phyloP scores from a whole-genome alignment of 2,329 filamentous ascomycete genomes.

The Pseudogymnoascus sp. region DNA sequence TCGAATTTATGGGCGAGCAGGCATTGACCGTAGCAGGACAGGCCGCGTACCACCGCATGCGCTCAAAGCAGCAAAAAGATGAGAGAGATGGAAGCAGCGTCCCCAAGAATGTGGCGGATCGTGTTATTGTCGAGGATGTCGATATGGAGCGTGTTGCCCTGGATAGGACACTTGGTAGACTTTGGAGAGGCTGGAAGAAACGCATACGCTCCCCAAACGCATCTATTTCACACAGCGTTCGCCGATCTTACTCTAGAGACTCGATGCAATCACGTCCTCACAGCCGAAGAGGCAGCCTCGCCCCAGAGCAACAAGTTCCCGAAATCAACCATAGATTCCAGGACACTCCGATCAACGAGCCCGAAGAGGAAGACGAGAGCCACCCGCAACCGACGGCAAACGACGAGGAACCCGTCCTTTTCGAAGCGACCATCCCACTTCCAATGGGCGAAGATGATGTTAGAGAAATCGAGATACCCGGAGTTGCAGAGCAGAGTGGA shows the following conservation, averaged over 20 bases:
- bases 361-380: slow-evolving; percentile 14
- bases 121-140: slow-evolving; percentile 76
- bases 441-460: slow-evolving; percentile 63
- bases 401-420: slow-evolving; percentile 21
- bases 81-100: slow-evolving; percentile 45
- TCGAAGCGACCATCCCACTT: slow-evolving; percentile 58
- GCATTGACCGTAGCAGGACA: slow-evolving; percentile 81
- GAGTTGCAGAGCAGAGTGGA: slow-evolving; percentile 56
- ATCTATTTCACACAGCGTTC: slow-evolving; percentile 37
- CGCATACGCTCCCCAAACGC: slow-evolving; percentile 56
- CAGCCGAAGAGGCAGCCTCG: slow-evolving; percentile 36
- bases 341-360: slow-evolving; percentile 24
- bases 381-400: slow-evolving; percentile 18
- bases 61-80: slow-evolving; percentile 52
- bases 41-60: slow-evolving; percentile 67
- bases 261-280: slow-evolving; percentile 32
- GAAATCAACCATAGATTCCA: slow-evolving; percentile 32
- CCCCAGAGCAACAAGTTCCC: slow-evolving; percentile 32
- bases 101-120: slow-evolving; percentile 49
- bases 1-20: slow-evolving; percentile 92
- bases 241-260: slow-evolving; percentile 44
- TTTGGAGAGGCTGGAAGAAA: slow-evolving; percentile 97
- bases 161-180: slow-evolving; percentile 76
- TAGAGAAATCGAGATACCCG: slow-evolving; percentile 74
- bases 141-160: slow-evolving; percentile 92